A percentile compares a stretch with the other conserved stretches of the same genome.
Evolutionary conservation across 768 basidiomycete species (phyloP).

Genomic region (Boletellus sp.): DNA sequence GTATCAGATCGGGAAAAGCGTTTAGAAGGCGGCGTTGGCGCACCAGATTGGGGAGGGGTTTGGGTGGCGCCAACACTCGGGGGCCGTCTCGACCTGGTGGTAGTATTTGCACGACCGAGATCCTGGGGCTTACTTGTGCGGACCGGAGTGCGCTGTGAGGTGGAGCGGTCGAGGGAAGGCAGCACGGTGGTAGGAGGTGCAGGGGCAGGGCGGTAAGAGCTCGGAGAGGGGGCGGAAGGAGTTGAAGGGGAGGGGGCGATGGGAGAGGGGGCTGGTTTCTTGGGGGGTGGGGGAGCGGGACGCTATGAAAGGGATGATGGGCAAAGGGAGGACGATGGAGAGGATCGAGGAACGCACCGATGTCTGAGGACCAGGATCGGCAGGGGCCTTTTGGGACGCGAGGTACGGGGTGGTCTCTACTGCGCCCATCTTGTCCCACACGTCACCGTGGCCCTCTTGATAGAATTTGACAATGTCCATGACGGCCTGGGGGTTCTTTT

Average conservation of each 20-base stretch:
- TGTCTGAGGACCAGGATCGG: conserved; percentile 52
- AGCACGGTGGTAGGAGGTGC: conserved; percentile 62
- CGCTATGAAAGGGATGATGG: conserved; percentile 27
- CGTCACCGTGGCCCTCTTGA: conserved; percentile 79
- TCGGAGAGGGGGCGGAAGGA: conserved; percentile 40
- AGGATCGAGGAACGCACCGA: conserved; percentile 41
- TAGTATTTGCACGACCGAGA: conserved; percentile 66
- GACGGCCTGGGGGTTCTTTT: conserved; percentile 95
- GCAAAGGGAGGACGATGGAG: not conserved
- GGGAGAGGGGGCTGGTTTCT: conserved; percentile 34
- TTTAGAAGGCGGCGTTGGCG: conserved; percentile 39
- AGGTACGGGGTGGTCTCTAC: conserved; percentile 35
- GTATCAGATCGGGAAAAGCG: conserved; percentile 57
- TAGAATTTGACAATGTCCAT: conserved; percentile 99
- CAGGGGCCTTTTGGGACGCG: conserved; percentile 27
- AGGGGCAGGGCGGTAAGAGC: conserved; percentile 67
- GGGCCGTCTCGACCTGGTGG: conserved; percentile 59
- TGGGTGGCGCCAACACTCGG: conserved; percentile 35
- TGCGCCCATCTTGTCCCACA: conserved; percentile 82
- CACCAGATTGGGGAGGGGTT: conserved; percentile 29
- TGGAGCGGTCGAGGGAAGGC: conserved; percentile 79
- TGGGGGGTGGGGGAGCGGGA: conserved; percentile 39
- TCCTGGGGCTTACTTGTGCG: conserved; percentile 43
- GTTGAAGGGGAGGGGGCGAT: conserved; percentile 26
- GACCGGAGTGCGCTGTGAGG: conserved; percentile 73